Conservation (phyloP, 768 basidiomycete genomes). For the Leccinum obscurum region DNA sequence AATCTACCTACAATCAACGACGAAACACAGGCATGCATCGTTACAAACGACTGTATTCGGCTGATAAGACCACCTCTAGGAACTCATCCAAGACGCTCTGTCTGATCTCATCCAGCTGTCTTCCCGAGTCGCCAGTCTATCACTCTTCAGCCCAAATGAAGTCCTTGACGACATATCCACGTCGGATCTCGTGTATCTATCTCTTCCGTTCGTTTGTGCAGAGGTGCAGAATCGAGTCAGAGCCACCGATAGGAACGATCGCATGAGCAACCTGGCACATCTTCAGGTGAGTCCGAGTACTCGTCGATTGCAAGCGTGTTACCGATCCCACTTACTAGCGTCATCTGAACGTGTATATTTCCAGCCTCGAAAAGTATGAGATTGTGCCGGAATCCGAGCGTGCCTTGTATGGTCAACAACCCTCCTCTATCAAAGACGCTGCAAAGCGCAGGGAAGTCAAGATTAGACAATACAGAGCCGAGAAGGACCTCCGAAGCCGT, state of each 20-base stretch:
- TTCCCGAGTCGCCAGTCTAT: constrained; percentile 56
- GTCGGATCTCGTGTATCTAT: constrained; percentile 70
- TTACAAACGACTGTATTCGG: not conserved
- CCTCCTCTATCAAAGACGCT: constrained; percentile 57
- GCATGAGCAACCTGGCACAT: constrained; percentile 54
- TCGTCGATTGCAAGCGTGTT: constrained; percentile 2
- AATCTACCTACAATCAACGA: constrained; percentile 43
- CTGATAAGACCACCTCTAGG: constrained; percentile 40
- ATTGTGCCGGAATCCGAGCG: constrained; percentile 64
- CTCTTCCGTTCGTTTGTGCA: constrained; percentile 66
- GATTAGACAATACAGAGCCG: constrained; percentile 86
- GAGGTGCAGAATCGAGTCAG: constrained; percentile 64
- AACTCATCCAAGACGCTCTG: constrained; percentile 55
- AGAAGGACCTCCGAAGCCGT: constrained; percentile 72
- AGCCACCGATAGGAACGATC: constrained; percentile 54
- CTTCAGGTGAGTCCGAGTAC: constrained; percentile 51
- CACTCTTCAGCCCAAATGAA: constrained; percentile 85
- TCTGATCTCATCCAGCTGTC: constrained; percentile 55
- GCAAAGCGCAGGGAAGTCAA: constrained; percentile 79
- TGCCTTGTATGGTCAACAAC: constrained; percentile 49
- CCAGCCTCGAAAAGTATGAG: constrained; percentile 60
- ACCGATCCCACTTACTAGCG: constrained; percentile 37
- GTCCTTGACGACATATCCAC: constrained; percentile 80
- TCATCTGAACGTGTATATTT: constrained; percentile 48
- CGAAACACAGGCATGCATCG: constrained; percentile 44